Evolutionary conservation across 805 yeast genomes (phyloP), one percentile per base, ranked within the genome.

Genomic region (Zygosaccharomyces rouxii): DNA sequence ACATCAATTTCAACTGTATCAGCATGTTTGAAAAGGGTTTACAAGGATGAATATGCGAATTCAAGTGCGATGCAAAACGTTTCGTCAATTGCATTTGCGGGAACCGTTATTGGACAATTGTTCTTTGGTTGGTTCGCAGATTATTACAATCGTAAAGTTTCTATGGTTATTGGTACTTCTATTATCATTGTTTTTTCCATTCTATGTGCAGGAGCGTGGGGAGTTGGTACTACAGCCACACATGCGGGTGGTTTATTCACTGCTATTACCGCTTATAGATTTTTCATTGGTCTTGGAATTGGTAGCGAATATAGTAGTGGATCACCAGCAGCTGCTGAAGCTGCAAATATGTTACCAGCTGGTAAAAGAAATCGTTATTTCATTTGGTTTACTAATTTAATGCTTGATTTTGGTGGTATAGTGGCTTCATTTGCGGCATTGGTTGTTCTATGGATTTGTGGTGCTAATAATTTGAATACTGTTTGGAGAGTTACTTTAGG

Each of bases 301-400:
- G 98, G 98, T 59, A 90, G 95, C 43, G 98, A 90, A 70, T 90
- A 90, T 64, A 96, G 97, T 41, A 84, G 95, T 11, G 90, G 96
- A 39, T 84, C 96, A 7, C 92, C 90, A 16, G 95, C 95, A 31
- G 88, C 95, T 57, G 89, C 97, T 25, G 97, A 90, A 68, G 94
- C 95, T 35, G 81, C 95, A 40, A 82, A 86, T 48, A 70, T 79
- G 53, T 71, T 89, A 57, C 86, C 90, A 14, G 75, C 80, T n/a
- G 95, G 95, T 49, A 76, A 77, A 51, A 84, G 97, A 73, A 89
- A 90, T 71, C 77, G 97, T 66, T 89, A 85, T 75, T 89, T 90
- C 62, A 78, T 83, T 47, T 81, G 89, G 86, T 90, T 89, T 69
- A 89, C 97, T 37, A 86, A 89, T 67, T 76, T 79, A 60, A 84